Base-by-base conservation (phyloP, 352 stramenopile species). In the Globisporangium middletonii region DNA sequence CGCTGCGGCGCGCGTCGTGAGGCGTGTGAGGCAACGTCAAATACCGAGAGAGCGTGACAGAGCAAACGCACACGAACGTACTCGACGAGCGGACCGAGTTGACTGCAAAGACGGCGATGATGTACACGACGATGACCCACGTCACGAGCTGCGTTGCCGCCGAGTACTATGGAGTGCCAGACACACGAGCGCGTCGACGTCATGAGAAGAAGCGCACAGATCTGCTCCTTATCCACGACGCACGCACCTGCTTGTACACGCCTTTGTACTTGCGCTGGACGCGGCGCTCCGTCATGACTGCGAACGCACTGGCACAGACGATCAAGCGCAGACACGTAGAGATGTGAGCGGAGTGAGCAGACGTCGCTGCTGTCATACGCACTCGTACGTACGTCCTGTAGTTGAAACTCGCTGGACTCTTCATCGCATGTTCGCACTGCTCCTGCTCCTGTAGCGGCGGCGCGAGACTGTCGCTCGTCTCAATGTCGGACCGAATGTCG, bases 71-170 rank as follows among this genome's bases (percentile, higher is more conserved):
- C 33, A 38, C 33, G 7, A 12, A 58, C 45, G 50, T 55, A 62
- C 56, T 38, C 5, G 56, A 56, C 5, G 56, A 62, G 41, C 43
- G 50, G 11, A 47, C 53, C 23, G 55, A 52, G 23, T 79, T 55
- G 6, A 71, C 60, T 0, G 64, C 67, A 30, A 86, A 69, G 4
- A 86, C 66, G 38, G 70, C 61, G 37, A 88, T 42, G 48, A 82
- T 73, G 63, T 84, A 86, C 19, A 83, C 27, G 23, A 81, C 67
- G 46, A 88, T 71, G 50, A 79, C 3, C 69, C 68, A 83, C 38
- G 75, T 88, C 42, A 82, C 56, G 15, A 83, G 15, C 51, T 86
- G 68, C 38, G 64, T 75, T 56, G 69, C 28, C 12, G 79, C 71
- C 26, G 75, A 88, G 54, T 85, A 83, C 62, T 81, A 12, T 8